Evolutionary conservation across 2,329 filamentous ascomycete species (phyloP).

Genomic region (Thelonectria blattea): DNA sequence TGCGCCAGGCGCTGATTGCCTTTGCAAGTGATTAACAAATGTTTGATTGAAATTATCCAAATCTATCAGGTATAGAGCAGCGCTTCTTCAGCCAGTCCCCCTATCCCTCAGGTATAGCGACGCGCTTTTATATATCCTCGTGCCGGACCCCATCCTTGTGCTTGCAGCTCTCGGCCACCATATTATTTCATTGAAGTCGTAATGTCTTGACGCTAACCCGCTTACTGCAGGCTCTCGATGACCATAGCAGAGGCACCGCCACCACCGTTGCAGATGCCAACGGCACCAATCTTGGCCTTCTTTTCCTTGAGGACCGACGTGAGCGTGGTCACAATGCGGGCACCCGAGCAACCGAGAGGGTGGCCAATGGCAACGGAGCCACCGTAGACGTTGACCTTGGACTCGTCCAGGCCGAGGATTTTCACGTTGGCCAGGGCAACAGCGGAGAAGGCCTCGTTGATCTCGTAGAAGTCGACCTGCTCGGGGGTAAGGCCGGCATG

Average conservation of each 20-base stretch:
- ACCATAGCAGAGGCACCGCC: slow-evolving; percentile 94
- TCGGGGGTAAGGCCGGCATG: slow-evolving; percentile 83
- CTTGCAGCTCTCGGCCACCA: slow-evolving; percentile 12
- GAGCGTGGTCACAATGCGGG: slow-evolving; percentile 89
- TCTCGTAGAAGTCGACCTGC: slow-evolving; percentile 92
- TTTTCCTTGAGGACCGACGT: slow-evolving; percentile 88
- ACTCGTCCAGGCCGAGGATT: slow-evolving; percentile 76
- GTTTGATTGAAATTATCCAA: slow-evolving; percentile 27
- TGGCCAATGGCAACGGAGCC: slow-evolving; percentile 96
- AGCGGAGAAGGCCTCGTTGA: slow-evolving; percentile 99
- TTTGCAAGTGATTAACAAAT: neutral
- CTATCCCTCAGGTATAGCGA: slow-evolving; percentile 23
- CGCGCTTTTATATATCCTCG: slow-evolving; percentile 27
- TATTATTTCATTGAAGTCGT: slow-evolving; percentile 34
- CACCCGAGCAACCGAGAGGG: slow-evolving; percentile 91
- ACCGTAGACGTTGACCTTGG: slow-evolving; percentile 94
- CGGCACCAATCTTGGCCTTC: slow-evolving; percentile 91
- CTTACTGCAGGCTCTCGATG: slow-evolving; percentile 74
- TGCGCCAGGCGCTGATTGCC: neutral
- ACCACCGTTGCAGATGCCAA: slow-evolving; percentile 97
- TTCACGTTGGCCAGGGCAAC: slow-evolving; percentile 97
- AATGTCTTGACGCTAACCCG: slow-evolving; percentile 23
- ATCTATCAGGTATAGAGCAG: slow-evolving; percentile 29
- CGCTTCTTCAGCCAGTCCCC: slow-evolving; percentile 28
- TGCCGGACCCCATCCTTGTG: slow-evolving; percentile 23